Base-by-base conservation (phyloP, 1,284 basidiomycete species). In the Polyporus tsugae region DNA sequence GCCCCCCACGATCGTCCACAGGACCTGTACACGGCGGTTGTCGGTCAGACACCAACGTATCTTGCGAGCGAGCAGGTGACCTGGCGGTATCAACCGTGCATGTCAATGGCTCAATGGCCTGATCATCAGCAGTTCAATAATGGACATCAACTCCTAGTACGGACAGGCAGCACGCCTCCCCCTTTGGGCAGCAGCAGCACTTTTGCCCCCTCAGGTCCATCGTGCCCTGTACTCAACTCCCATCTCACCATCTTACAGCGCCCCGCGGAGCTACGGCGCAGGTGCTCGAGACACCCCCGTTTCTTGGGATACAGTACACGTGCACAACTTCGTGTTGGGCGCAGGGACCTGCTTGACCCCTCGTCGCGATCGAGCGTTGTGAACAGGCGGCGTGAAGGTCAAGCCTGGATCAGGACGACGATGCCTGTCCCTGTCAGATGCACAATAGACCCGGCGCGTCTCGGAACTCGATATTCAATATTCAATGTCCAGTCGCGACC, bases 191-290 rank as follows among this genome's bases (percentile, higher is more conserved):
- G 10, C 22, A 13, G 25, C 10, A 49, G 22, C 46, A 25, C 46
- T 10, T 22, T 49, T 25, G 11, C 22, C 4, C 46, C 46, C 4
- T 22, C 22, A 25, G 46, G 22, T 11, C 13, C 22, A 5, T 49
- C 46, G 22, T 49, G 13, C 25, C n/a, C 22, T 49, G 11, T 49
- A 49, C 46, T 49, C 10, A 29, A 29, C 29, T 29, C 29, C 29
- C 29, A 29, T 29, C 29, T 29, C 29, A 29, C 22, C 46, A 22
- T 49, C 46, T 22, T 22, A 10, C 46, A 49, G 46, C 46, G 46
- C 46, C 46, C 42, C 46, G 22, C 46, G 22, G 46, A 49, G 46
- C 46, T 49, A 49, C 46, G 46, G 46, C 46, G 46, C 46, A 49
- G 22, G 22, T 49, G 46, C 46, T 10, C 46, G 25, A 49, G 22